Base-by-base conservation (phyloP, 2,329 filamentous ascomycete species). In the Albifimbria verrucaria region DNA sequence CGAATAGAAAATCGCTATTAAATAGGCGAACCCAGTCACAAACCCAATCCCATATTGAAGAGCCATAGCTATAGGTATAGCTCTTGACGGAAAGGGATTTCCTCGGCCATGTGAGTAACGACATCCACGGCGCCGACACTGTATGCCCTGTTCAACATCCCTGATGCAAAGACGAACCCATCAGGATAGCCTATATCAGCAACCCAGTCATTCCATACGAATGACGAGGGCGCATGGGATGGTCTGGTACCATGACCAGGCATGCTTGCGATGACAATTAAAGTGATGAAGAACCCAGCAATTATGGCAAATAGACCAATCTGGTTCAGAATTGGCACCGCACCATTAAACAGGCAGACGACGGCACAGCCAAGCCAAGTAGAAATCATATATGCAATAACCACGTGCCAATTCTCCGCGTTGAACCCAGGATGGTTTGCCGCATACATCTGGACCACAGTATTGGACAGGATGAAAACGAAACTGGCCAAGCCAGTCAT, bases 61-160 rank as follows among this genome's bases (percentile, higher is more conserved):
- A 2, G 72, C 70, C 17, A 83, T 76, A 3, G 74, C 77, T 10
- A 79, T 75, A 15, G 83, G 83, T 1, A 84, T 72, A 55, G 83
- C 83, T 22, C 70, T 67, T 48, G 70, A 68, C 0, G 78, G 77
- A 42, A 72, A 28, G 0, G 75, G 83, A 87, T 85, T 65, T 88
- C 85, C 65, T 89, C 85, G 0, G 83, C 80, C 41, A 88, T 65
- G 62, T 88, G 86, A 2, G 81, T 81, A 1, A 83, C 80, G 47
- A 83, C 81, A 62, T 90, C 87, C 0, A 85, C 81, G 1, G 82
- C 81, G 7, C 86, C 87, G 11, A 89, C 81, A 44, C 82, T 80
- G 63, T 83, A 90, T 3, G 86, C 86, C 11, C 85, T 87, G 60
- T 90, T 90, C n/a, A 74, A 66, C 72, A 74, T 74, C 1, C 72